A percentile compares a stretch with the other conserved stretches of the same genome.
Evolutionary conservation across 257 asterid species (phyloP).

Genomic region (Penstemon barbatus): DNA sequence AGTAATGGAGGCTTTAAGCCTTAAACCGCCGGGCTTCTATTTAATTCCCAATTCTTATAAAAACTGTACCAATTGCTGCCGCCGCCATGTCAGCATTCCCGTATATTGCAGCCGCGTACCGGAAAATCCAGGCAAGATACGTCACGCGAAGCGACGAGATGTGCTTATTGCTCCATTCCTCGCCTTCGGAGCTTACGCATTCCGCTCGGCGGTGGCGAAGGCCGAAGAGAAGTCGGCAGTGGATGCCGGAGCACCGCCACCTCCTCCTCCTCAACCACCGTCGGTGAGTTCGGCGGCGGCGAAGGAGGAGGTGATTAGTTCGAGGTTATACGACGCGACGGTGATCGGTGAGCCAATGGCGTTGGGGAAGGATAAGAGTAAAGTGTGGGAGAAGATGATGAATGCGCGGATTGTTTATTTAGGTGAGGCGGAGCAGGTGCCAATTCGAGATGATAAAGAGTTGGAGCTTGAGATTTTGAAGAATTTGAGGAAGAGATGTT

Average conservation of each 20-base stretch:
- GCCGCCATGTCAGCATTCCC: constrained; percentile 42
- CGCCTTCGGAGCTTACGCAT: constrained; percentile 56
- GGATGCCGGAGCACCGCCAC: constrained; percentile 5
- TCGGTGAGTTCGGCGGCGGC: constrained; percentile 12
- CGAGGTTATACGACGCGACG: constrained; percentile 80
- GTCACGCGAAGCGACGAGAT: constrained; percentile 49
- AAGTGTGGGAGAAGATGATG: constrained; percentile 82
- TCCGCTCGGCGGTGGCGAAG: constrained; percentile 65
- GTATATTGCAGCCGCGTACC: constrained; percentile 37
- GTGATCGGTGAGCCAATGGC: constrained; percentile 73
- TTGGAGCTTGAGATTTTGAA: constrained; percentile 78
- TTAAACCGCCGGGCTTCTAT: constrained; percentile 24
- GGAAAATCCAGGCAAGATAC: constrained; percentile 30
- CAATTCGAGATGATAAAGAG: constrained; percentile 66
- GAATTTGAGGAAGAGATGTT: constrained; percentile 55
- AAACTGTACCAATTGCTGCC: constrained; percentile 26
- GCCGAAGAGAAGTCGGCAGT: constrained; percentile 45
- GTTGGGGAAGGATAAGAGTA: constrained; percentile 58
- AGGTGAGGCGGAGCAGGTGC: constrained; percentile 94
- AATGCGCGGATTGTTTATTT: constrained; percentile 72
- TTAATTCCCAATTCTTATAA: constrained; percentile 20
- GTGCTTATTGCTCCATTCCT: constrained; percentile 59
- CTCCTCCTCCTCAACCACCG: too few species aligned
- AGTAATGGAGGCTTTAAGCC: constrained; percentile 34
- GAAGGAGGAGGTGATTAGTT: constrained; percentile 58